phyloP scores from a whole-genome alignment of 257 asterid genomes.

The Leonotis leonurus region DNA sequence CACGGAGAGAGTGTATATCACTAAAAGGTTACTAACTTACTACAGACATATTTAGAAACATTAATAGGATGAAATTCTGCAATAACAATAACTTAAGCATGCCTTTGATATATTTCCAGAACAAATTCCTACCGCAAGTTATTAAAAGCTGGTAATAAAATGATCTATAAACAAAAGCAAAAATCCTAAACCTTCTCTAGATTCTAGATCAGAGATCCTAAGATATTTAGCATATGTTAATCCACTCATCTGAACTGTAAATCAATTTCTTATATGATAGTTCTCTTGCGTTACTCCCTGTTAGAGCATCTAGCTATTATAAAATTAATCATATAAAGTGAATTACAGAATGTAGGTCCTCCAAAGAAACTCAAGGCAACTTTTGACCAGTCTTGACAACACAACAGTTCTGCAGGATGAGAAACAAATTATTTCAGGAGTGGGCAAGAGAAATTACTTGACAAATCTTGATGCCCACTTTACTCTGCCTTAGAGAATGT shows the following conservation, averaged over 20 bases:
- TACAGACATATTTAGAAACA: too few species aligned
- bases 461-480: conserved; percentile 83
- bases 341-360: too few species aligned
- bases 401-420: background rate
- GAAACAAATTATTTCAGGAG: background rate
- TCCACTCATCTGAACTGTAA: background rate
- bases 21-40: too few species aligned
- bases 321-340: too few species aligned
- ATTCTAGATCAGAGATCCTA: background rate
- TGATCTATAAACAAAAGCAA: background rate
- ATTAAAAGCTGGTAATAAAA: background rate
- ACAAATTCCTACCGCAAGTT: background rate
- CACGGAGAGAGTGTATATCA: too few species aligned
- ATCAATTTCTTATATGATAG: background rate
- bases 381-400: background rate
- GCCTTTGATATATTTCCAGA: background rate
- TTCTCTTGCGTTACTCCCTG: background rate
- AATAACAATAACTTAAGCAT: background rate
- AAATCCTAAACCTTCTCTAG: background rate
- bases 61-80: background rate
- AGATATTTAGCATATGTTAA: background rate
- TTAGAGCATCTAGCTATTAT: too few species aligned
- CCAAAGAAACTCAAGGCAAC: too few species aligned
- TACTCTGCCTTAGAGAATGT: conserved; percentile 81
- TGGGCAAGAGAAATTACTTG: conserved; percentile 38